phyloP scores from a whole-genome alignment of 352 stramenopile genomes.

The Phytophthora constricta region DNA sequence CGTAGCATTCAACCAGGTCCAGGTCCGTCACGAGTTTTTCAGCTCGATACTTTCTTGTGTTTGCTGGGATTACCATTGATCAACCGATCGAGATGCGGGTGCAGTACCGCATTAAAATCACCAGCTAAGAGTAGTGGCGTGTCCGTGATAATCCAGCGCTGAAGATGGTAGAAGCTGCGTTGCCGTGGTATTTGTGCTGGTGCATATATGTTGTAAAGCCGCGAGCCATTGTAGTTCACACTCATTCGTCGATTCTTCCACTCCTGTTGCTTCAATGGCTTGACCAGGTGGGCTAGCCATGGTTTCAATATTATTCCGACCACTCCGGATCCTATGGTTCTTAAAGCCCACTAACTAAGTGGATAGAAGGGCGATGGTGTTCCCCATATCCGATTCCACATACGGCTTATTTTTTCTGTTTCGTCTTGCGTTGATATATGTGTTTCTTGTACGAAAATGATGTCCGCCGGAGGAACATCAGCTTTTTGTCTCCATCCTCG shows the following conservation, averaged over 20 bases:
- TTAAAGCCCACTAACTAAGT: too few species aligned
- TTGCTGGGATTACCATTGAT: conserved; percentile 3
- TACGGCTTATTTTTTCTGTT: too few species aligned
- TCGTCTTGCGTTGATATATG: too few species aligned
- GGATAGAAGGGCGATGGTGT: too few species aligned
- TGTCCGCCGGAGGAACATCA: too few species aligned
- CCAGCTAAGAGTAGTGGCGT: neutral
- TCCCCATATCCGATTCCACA: too few species aligned
- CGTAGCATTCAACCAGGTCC: neutral
- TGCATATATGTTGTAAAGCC: conserved; percentile 1
- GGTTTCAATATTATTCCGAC: conserved; percentile 8
- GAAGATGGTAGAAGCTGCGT: neutral
- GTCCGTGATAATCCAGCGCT: neutral
- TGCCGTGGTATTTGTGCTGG: neutral
- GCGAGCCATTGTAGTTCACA: neutral
- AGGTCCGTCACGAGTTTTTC: neutral
- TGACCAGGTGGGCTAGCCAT: neutral
- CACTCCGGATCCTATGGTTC: neutral
- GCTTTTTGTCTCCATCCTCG: too few species aligned
- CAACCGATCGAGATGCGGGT: neutral
- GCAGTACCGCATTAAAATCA: conserved; percentile 7
- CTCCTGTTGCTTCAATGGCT: neutral
- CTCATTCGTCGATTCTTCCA: conserved; percentile 4
- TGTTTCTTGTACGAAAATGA: too few species aligned
- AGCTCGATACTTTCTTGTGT: neutral